phyloP scores from a whole-genome alignment of 2,329 filamentous ascomycete species.

The Colletotrichum camelliae region DNA sequence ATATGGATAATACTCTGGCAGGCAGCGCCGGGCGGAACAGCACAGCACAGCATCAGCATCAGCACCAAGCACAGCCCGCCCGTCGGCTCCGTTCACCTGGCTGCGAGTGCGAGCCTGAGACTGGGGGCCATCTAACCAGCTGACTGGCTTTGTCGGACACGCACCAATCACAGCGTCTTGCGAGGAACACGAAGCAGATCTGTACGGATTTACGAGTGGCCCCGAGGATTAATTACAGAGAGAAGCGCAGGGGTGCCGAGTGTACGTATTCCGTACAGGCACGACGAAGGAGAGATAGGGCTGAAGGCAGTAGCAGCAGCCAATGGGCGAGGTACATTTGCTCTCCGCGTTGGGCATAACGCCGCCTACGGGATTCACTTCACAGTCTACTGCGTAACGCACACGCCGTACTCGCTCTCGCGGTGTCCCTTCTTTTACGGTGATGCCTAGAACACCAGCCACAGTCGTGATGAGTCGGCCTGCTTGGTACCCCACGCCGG shows the following conservation, averaged over 20 bases:
- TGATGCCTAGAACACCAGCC: slow-evolving; percentile 15
- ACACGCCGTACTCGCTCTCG: neutral
- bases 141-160: slow-evolving; percentile 10
- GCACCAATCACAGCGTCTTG: slow-evolving; percentile 9
- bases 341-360: slow-evolving; percentile 14
- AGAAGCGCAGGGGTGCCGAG: neutral
- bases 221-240: neutral
- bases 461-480: slow-evolving; percentile 13
- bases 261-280: neutral
- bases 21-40: neutral
- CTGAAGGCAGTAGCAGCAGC: slow-evolving; percentile 13
- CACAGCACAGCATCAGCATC: neutral
- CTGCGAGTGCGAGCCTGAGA: slow-evolving; percentile 15
- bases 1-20: neutral
- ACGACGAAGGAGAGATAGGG: neutral
- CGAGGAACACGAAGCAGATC: neutral
- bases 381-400: neutral
- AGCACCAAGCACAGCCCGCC: slow-evolving; percentile 7
- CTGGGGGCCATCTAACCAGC: neutral
- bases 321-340: neutral
- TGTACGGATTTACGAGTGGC: slow-evolving; percentile 16
- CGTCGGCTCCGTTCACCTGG: slow-evolving; percentile 8
- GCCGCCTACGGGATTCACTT: neutral
- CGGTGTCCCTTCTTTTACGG: neutral
- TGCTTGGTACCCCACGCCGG: neutral